Evolutionary conservation across 495 filamentous ascomycete species (phyloP).

Genomic region (Amphirosellinia nigrospora): DNA sequence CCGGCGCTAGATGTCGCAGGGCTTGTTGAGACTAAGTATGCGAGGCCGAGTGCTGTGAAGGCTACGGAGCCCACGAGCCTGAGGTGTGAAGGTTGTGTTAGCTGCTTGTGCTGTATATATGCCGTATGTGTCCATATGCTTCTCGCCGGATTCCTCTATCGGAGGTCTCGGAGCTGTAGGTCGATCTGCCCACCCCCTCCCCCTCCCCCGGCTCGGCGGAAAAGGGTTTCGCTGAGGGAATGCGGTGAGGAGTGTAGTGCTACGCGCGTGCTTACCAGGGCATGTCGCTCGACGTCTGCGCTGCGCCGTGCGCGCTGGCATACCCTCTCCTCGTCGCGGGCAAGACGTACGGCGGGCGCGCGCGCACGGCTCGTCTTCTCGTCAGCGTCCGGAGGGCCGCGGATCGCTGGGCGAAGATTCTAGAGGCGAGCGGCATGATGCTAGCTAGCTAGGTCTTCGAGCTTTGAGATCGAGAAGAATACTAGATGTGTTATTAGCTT

Average conservation of each 20-base stretch:
- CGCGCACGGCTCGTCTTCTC: not conserved
- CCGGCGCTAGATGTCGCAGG: not conserved
- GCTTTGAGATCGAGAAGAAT: not conserved
- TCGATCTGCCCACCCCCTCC: no score
- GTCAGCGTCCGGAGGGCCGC: not conserved
- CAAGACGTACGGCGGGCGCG: not conserved
- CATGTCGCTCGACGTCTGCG: slow-evolving; percentile 35
- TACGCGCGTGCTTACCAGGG: slow-evolving; percentile 33
- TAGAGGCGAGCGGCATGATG: slow-evolving; percentile 4
- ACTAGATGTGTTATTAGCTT: not conserved
- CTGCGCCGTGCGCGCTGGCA: slow-evolving; percentile 22
- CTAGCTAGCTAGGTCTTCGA: not conserved
- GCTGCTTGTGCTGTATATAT: not conserved
- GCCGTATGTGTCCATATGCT: not conserved
- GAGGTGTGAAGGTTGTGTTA: slow-evolving; percentile 7
- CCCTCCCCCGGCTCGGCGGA: not conserved
- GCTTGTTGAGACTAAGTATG: slow-evolving; percentile 19
- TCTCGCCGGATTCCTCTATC: not conserved
- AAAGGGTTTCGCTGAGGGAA: not conserved
- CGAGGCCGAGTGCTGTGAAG: slow-evolving; percentile 28
- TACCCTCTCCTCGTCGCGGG: slow-evolving; percentile 28
- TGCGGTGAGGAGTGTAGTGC: not conserved
- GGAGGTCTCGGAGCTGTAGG: not conserved
- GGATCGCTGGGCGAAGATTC: slow-evolving; percentile 6
- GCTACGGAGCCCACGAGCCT: slow-evolving; percentile 35